Conservation (phyloP, 2,329 filamentous ascomycete species). For the Cadophora gregata region DNA sequence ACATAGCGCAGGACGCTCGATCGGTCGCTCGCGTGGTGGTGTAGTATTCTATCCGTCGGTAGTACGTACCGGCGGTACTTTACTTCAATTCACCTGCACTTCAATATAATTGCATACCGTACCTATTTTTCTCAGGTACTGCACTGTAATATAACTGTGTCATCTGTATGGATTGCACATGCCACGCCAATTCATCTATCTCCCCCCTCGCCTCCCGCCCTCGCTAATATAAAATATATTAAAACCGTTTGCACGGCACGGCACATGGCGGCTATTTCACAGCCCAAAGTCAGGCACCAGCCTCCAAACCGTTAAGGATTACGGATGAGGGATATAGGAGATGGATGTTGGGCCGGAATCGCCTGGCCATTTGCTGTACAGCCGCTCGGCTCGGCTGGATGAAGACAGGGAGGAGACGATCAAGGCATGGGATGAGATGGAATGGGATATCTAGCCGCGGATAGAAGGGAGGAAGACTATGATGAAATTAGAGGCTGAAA, state of each 20-base stretch:
- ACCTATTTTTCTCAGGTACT: no score
- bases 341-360: background rate
- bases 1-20: background rate
- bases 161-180: slow-evolving; percentile 1
- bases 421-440: background rate
- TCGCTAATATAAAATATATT: slow-evolving; percentile 2
- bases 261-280: slow-evolving; percentile 4
- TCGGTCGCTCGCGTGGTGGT: slow-evolving; percentile 5
- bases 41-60: background rate
- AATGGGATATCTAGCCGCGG: background rate
- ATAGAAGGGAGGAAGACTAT: background rate
- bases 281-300: background rate
- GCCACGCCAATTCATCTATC: background rate
- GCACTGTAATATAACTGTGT: background rate
- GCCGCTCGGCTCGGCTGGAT: slow-evolving; percentile 14
- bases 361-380: slow-evolving; percentile 2
- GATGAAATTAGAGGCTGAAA: slow-evolving; percentile 12
- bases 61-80: slow-evolving; percentile 2
- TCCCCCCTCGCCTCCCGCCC: background rate
- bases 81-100: background rate
- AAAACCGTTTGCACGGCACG: background rate
- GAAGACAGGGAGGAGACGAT: background rate
- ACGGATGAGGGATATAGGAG: background rate
- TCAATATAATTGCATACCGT: background rate
- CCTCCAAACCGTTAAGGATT: slow-evolving; percentile 1